These are phyloP conservation scores for Cymbopogon flexuosus DNA, from an alignment of 202 grass and related monocot species.

Conservation along the genomic window DNA sequence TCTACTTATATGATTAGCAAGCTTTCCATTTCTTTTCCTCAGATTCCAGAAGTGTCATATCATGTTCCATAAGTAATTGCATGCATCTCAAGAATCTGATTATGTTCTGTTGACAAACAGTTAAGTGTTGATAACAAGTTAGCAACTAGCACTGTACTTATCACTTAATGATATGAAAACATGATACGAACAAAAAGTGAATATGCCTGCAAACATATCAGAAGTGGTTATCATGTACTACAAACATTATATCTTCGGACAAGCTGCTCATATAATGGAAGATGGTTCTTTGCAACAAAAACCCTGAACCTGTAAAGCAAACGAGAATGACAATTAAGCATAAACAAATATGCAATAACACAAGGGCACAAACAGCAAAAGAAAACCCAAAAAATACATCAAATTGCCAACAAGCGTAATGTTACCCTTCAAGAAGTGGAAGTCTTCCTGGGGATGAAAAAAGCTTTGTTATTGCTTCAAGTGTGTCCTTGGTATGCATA, in stretches of 20 bases:
- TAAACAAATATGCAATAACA: constrained; percentile 23
- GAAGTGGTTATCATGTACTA: constrained; percentile 34
- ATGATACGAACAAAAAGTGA: constrained; percentile 3
- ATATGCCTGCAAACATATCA: constrained; percentile 27
- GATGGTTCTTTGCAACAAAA: constrained; percentile 80
- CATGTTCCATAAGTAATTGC: background rate
- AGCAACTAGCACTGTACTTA: background rate
- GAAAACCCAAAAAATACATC: background rate
- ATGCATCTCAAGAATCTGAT: too few relatives aligned
- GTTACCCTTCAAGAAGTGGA: constrained; percentile 82
- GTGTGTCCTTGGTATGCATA: constrained; percentile 52
- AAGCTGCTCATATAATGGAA: constrained; percentile 44
- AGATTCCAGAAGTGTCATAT: background rate
- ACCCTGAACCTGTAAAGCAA: constrained; percentile 72
- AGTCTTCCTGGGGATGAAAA: constrained; percentile 62
- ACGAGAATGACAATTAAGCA: constrained; percentile 25
- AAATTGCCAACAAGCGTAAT: background rate
- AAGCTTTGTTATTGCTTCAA: constrained; percentile 84
- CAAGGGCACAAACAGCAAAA: constrained; percentile 4
- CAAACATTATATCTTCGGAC: constrained; percentile 21
- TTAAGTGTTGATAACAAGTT: background rate
- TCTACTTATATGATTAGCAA: background rate
- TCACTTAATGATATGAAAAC: constrained; percentile 12
- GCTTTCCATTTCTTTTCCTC: background rate
- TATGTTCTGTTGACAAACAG: constrained; percentile 3